Percentiles rank a stretch among this genome's conserved stretches.
phyloP scores from a whole-genome alignment of 2,329 filamentous ascomycete genomes.

The Aspergillus jensenii region DNA sequence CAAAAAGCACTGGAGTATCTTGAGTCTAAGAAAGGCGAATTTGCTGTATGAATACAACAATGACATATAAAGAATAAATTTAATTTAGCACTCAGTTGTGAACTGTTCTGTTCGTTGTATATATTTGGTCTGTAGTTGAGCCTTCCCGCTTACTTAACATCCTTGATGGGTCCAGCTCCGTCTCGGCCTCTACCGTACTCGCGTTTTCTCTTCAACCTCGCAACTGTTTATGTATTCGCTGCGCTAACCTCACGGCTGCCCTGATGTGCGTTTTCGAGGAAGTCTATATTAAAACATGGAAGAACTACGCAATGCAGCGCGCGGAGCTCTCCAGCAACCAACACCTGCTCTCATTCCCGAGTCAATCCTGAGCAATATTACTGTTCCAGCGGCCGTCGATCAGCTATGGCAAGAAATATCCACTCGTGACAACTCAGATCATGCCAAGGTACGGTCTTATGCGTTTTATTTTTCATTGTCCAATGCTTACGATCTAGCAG shows the following conservation, averaged over 20 bases:
- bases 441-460: constrained; percentile 23
- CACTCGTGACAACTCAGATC: constrained; percentile 17
- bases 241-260: not conserved
- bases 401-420: constrained; percentile 34
- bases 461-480: not conserved
- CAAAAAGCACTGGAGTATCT: constrained; percentile 62
- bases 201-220: not conserved
- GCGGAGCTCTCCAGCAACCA: constrained; percentile 22
- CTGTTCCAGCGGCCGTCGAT: constrained; percentile 17
- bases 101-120: not conserved
- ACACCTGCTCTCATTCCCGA: constrained; percentile 8
- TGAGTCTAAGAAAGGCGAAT: constrained; percentile 49
- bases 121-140: not conserved
- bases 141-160: not conserved
- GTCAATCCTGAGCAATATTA: constrained; percentile 5
- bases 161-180: not conserved
- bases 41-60: constrained; percentile 35
- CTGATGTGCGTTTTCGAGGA: not conserved
- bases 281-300: constrained; percentile 19
- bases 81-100: not conserved
- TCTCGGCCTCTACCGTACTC: not conserved
- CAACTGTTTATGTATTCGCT: not conserved
- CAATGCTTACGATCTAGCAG: constrained; percentile 21
- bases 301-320: constrained; percentile 27
- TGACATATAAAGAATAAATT: not conserved